Evolutionary conservation across 2,329 filamentous ascomycete species (phyloP), one percentile per base, ranked within the genome.

Genomic region (Cercospora sojina): DNA sequence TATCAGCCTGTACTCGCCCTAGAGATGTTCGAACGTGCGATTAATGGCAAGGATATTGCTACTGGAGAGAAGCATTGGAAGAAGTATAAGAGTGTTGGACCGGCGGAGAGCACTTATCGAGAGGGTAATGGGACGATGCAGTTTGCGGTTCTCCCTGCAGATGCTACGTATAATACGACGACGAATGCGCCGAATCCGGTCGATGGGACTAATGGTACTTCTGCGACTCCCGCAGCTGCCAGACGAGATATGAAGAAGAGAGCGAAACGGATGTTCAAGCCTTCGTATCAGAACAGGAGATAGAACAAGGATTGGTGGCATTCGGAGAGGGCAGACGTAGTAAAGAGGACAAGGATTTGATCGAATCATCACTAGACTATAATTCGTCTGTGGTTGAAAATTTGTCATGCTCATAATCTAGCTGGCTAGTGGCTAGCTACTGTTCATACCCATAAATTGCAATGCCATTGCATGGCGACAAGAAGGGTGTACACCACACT

Each of bases 1-100:
- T 86, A 86, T 73, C 84, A 86, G 3, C 76, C 83, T 32, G 20
- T 71, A 3, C 81, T 79, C 12, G 75, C 83, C 7, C 75, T 85
- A 12, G 80, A 81, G 67, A 78, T 85, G 66, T 84, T 86, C 68
- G 77, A 82, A 74, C 80, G 84, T 12, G 81, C 80, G 10, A 75
- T 86, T 64, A 70, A 73, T 10, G 79, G 82, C n/a, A 73, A 77
- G 20, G 84, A 87, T 63, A 78, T 88, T 63, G 82, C 82, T 23
- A 84, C 83, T 1, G 85, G 85, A 9, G 78, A 67, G 68, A 31
- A 59, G 16, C 23, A 25, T 32, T 64, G 51, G 53, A 64, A 35
- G 23, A 64, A 63, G 5, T 74, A 74, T 57, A 71, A 68, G 60
- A 74, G 49, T 47, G 65, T 68, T 3, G 74, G 75, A 1, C 65